Base-by-base conservation (phyloP, 306 rosid species). In the Trifolium repens region DNA sequence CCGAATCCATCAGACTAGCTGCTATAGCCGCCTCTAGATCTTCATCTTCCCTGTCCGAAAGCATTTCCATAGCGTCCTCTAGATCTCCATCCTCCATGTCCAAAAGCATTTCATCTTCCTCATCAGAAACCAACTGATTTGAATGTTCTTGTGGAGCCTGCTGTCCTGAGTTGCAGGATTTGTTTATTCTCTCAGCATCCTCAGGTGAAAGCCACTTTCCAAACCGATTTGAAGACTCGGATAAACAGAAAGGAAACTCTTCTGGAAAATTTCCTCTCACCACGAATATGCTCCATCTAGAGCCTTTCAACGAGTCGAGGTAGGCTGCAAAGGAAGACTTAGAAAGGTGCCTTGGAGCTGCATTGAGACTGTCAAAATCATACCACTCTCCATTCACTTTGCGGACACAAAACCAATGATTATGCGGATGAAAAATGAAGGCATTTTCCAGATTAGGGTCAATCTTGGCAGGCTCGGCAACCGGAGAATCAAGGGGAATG, bases 181-280 rank as follows among this genome's bases (percentile, higher is more conserved):
- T 96, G 26, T 87, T 92, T 78, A 96, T 90, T 78, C 98, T 87
- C 75, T 96, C 98, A 9, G 99, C 99, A 72, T 96, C 99, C 77
- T 92, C 99, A 3, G 97, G 99, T 34, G 85, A 87, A 62, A 92
- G 86, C 99, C 99, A 96, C 80, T 92, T 96, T 15, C 99, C 99
- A 6, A 89, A 96, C 58, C 96, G 98, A 30, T 92, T 90, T 32
- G 94, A 32, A 32, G 1, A 92, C 83, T 96, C 99, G 0, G 97
- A 75, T 54, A 96, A 88, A 34, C 89, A 86, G 34, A 90, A 88
- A 81, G 96, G 97, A 64, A 89, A 96, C 72, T 92, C 99, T 82
- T 82, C 89, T 0, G 99, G 98, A 52, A 96, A 92, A 78, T 89
- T 92, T 60, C 99, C 99, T 80, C 96, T 89, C 71, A 90, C 99